Evolutionary conservation across 2,329 filamentous ascomycete genomes (phyloP).

Genomic region (Pseudodiploospora longispora): DNA sequence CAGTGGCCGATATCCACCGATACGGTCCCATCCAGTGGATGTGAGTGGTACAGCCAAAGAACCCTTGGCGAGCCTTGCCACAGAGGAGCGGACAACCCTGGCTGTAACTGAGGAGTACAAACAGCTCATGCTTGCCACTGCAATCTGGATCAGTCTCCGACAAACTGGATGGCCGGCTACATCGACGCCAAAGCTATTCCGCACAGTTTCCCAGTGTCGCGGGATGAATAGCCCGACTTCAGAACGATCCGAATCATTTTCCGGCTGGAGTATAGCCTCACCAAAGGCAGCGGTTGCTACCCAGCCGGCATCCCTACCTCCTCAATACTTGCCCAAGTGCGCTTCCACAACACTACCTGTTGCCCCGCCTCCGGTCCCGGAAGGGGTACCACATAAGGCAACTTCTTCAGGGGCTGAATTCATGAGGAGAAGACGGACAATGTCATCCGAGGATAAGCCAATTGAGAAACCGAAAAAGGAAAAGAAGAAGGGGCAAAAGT

Average conservation of each 20-base stretch:
- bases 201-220: slow-evolving; percentile 17
- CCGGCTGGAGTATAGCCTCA: slow-evolving; percentile 1
- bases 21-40: slow-evolving; percentile 24
- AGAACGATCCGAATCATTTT: slow-evolving; percentile 9
- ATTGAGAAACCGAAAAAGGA: slow-evolving; percentile 1
- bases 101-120: slow-evolving; percentile 26
- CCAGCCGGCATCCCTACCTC: not conserved
- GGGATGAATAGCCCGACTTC: slow-evolving; percentile 8
- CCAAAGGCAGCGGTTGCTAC: not conserved
- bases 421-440: slow-evolving; percentile 14
- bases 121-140: slow-evolving; percentile 29
- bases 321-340: not conserved
- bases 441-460: not conserved
- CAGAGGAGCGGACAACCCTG: slow-evolving; percentile 22
- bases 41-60: slow-evolving; percentile 11
- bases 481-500: slow-evolving; percentile 6
- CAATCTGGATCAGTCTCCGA: slow-evolving; percentile 29
- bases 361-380: no score
- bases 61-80: slow-evolving; percentile 11
- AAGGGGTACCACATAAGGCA: slow-evolving; percentile 3
- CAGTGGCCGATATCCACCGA: slow-evolving; percentile 39
- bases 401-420: slow-evolving; percentile 19
- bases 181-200: slow-evolving; percentile 21
- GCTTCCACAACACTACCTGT: not conserved
- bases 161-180: slow-evolving; percentile 27